phyloP scores from a whole-genome alignment of 371 early-diverging fungal genomes.

The Basidiobolus meristosporus region DNA sequence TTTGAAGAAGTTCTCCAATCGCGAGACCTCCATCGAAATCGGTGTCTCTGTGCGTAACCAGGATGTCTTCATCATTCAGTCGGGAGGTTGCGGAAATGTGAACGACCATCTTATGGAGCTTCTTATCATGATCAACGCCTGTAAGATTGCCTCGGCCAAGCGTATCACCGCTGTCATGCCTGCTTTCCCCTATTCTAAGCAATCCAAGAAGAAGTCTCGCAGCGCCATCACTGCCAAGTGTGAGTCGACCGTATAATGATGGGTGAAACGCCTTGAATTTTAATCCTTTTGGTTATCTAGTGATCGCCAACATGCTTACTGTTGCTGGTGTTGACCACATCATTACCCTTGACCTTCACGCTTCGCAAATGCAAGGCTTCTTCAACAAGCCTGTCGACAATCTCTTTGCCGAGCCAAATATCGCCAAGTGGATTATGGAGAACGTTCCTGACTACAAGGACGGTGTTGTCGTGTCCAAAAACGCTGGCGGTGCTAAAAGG shows the following conservation, averaged over 20 bases:
- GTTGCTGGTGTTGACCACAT: conserved; percentile 96
- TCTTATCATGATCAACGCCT: conserved; percentile 89
- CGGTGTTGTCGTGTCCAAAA: conserved; percentile 85
- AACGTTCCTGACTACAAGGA: conserved; percentile 49
- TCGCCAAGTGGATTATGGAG: conserved; percentile 78
- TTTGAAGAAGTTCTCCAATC: conserved; percentile 56
- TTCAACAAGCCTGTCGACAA: conserved; percentile 92
- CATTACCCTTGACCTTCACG: conserved; percentile 90
- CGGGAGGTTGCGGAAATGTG: conserved; percentile 65
- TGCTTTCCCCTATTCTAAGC: conserved; percentile 92
- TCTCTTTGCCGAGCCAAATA: conserved; percentile 80
- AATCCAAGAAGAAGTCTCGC: conserved; percentile 88
- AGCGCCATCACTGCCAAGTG: conserved; percentile 88
- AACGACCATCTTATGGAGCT: conserved; percentile 95
- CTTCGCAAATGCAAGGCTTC: conserved; percentile 91
- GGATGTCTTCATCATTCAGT: conserved; percentile 92
- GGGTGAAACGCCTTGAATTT: neutral
- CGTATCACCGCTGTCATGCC: conserved; percentile 63
- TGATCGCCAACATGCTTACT: conserved; percentile 86
- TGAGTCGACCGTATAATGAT: conserved; percentile 9
- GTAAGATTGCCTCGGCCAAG: conserved; percentile 21
- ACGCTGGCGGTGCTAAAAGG: conserved; percentile 94
- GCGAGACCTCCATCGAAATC: conserved; percentile 50
- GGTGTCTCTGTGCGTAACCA: conserved; percentile 74
- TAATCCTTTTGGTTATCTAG: conserved; percentile 12